These are phyloP conservation scores for Talaromyces pinophilus DNA, from an alignment of 2,329 filamentous ascomycete species.

Conservation along the genomic window DNA sequence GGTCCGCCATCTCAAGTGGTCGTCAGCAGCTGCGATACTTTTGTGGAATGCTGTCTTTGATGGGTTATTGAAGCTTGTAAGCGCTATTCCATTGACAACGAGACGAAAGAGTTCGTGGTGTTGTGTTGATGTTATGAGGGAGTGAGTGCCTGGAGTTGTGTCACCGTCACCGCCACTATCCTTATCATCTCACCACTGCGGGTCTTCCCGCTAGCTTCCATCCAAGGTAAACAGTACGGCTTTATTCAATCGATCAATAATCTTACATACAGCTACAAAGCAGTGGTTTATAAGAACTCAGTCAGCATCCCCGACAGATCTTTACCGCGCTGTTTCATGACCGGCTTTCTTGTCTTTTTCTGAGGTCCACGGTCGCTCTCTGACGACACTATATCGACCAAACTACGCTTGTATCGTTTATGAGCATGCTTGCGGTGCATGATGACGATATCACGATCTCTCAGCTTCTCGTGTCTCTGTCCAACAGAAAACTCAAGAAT, in stretches of 20 bases:
- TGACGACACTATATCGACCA: background rate
- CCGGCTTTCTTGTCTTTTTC: conserved; percentile 25
- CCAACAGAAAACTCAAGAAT: conserved; percentile 33
- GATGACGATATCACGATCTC: conserved; percentile 1
- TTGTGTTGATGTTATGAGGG: conserved; percentile 1
- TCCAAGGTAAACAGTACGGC: background rate
- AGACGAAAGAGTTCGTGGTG: background rate
- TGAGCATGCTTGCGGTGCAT: conserved; percentile 19
- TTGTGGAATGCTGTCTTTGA: background rate
- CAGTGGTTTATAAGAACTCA: conserved; percentile 31
- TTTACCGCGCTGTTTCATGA: conserved; percentile 32
- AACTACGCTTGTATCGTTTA: conserved; percentile 18
- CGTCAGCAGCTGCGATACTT: background rate
- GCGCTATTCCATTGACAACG: background rate
- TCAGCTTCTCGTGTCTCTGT: conserved; percentile 13
- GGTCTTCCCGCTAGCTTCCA: conserved; percentile 19
- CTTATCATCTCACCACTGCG: background rate
- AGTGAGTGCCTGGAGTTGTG: conserved; percentile 8
- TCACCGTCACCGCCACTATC: conserved; percentile 12
- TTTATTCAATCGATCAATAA: background rate
- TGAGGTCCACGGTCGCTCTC: background rate
- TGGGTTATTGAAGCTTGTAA: background rate
- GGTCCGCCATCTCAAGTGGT: conserved; percentile 36
- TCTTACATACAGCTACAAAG: background rate
- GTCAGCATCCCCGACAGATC: conserved; percentile 34